These are phyloP conservation scores for Salinomyces thailandicus DNA, from an alignment of 2,329 filamentous ascomycete genomes.

Conservation along the genomic window DNA sequence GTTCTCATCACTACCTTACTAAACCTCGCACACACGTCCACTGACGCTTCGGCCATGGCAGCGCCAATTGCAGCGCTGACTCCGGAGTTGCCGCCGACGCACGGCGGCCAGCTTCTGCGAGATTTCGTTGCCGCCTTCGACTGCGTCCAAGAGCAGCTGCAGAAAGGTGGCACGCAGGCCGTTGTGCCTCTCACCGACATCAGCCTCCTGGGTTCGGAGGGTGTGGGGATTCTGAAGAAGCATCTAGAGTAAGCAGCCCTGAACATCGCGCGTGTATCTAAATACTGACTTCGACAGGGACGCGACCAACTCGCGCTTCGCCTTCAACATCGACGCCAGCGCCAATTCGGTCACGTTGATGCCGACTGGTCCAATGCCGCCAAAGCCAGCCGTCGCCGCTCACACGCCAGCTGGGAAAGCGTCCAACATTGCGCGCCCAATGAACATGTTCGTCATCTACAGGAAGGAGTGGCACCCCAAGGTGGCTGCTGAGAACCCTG, in stretches of 20 bases:
- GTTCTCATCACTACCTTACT: neutral
- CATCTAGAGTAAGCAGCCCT: constrained; percentile 5
- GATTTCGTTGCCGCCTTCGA: constrained; percentile 6
- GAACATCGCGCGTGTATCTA: neutral
- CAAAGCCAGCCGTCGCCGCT: constrained; percentile 1
- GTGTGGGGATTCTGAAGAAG: constrained; percentile 4
- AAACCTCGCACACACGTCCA: too few species aligned
- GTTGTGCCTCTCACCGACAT: constrained; percentile 3
- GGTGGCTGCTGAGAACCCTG: constrained; percentile 30
- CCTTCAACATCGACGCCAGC: constrained; percentile 2
- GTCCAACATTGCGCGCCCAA: constrained; percentile 30
- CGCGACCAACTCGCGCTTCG: neutral
- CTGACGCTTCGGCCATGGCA: too few species aligned
- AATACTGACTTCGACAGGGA: neutral
- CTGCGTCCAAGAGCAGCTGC: constrained; percentile 4
- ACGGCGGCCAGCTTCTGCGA: neutral
- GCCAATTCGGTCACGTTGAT: constrained; percentile 3
- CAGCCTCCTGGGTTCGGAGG: constrained; percentile 4
- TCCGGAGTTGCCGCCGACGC: neutral
- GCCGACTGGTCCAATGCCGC: constrained; percentile 3
- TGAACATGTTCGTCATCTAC: constrained; percentile 39
- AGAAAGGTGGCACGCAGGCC: constrained; percentile 2
- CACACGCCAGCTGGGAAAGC: neutral
- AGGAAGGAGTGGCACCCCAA: constrained; percentile 29
- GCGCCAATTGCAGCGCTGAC: neutral